A percentile compares a stretch with the other conserved stretches of the same genome.
These are phyloP conservation scores for Carex scoparia DNA, from an alignment of 176 grass and related monocot species.

Conservation along the genomic window DNA sequence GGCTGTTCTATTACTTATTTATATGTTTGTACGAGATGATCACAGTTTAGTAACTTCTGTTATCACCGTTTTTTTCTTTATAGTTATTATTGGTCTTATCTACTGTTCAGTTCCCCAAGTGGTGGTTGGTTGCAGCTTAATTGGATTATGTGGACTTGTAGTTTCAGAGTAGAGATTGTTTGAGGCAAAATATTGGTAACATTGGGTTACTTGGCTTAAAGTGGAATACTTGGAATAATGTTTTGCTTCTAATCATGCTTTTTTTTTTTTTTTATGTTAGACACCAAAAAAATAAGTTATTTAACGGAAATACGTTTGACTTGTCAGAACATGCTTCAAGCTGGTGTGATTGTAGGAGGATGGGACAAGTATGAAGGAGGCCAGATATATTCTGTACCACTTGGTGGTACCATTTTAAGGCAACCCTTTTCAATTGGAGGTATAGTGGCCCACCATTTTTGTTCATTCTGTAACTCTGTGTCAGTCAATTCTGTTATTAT, in stretches of 20 bases:
- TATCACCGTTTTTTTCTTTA: neutral
- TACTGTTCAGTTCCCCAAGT: neutral
- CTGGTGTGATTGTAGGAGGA: conserved; percentile 89
- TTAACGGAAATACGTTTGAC: neutral
- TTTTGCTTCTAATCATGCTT: neutral
- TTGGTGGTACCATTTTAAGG: conserved; percentile 82
- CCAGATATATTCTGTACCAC: conserved; percentile 87
- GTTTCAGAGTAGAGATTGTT: neutral
- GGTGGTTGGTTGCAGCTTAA: neutral
- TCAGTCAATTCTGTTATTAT: neutral
- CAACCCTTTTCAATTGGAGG: conserved; percentile 97
- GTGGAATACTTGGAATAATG: neutral
- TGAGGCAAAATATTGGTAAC: neutral
- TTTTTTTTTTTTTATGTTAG: neutral
- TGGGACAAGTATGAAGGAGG: conserved; percentile 97
- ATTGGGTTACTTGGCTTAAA: neutral
- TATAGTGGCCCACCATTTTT: conserved; percentile 16
- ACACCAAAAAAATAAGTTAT: neutral
- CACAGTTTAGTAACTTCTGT: neutral
- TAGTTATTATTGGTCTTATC: neutral
- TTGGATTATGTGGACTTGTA: neutral
- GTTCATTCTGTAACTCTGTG: too few relatives aligned
- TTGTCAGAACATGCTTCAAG: conserved; percentile 88
- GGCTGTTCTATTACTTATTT: neutral
- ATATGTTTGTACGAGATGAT: neutral